Evolutionary conservation across 148 eudicot genomes (phyloP).

Genomic region (Beta vulgaris): DNA sequence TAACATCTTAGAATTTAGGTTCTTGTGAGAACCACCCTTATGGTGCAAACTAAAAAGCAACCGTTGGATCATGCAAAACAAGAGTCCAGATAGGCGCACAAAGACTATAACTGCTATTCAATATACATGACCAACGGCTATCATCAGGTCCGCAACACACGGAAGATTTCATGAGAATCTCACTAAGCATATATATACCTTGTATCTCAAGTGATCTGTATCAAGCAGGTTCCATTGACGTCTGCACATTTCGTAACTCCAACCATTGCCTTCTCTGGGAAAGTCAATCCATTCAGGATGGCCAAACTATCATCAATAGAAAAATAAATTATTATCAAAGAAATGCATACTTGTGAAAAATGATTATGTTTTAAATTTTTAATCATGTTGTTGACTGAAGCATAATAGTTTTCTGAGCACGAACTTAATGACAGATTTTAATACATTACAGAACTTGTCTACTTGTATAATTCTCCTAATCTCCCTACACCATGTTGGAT

Average conservation of each 20-base stretch:
- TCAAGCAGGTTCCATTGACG: slow-evolving; percentile 98
- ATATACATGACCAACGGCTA: too few species aligned
- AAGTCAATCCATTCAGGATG: slow-evolving; percentile 99
- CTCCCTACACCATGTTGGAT: background rate
- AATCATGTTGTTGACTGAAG: background rate
- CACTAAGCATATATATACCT: too few species aligned
- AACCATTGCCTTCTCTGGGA: slow-evolving; percentile 91
- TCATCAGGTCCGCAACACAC: too few species aligned
- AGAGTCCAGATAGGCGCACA: too few species aligned
- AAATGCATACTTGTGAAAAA: background rate
- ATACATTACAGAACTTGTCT: background rate
- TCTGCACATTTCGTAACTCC: slow-evolving; percentile 92
- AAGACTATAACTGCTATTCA: too few species aligned
- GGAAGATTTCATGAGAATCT: too few species aligned
- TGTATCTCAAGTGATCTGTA: slow-evolving; percentile 85
- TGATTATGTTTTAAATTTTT: background rate
- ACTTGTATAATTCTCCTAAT: background rate
- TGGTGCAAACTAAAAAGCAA: too few species aligned
- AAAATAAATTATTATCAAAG: slow-evolving; percentile 10
- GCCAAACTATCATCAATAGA: slow-evolving; percentile 67
- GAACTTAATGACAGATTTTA: background rate
- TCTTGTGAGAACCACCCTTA: too few species aligned
- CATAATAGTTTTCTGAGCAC: slow-evolving; percentile 1
- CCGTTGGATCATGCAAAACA: too few species aligned
- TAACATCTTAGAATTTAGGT: too few species aligned